Evolutionary conservation across 2,329 filamentous ascomycete genomes (phyloP).

Genomic region (Diaporthe vexans): DNA sequence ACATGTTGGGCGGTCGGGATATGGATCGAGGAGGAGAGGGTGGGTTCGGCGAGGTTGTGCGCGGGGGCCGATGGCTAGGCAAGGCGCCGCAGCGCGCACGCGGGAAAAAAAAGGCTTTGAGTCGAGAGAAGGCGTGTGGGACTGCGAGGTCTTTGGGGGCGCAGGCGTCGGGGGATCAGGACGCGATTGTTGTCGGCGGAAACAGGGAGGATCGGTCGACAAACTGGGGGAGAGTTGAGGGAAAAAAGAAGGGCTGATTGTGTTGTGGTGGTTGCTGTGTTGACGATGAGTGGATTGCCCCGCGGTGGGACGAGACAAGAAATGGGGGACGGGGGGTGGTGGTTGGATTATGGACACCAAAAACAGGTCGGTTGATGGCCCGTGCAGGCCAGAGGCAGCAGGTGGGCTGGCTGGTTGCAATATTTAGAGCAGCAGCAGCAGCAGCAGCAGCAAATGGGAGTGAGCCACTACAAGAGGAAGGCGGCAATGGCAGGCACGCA

Average conservation of each 20-base stretch:
- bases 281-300: constrained; percentile 30
- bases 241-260: constrained; percentile 7
- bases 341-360: background rate
- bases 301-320: constrained; percentile 32
- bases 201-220: background rate
- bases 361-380: constrained; percentile 6
- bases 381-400: constrained; percentile 22
- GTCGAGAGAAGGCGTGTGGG: constrained; percentile 31
- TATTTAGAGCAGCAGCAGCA: background rate
- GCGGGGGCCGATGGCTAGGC: constrained; percentile 36
- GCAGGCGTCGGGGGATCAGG: constrained; percentile 6
- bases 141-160: constrained; percentile 30
- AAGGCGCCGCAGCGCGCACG: constrained; percentile 42
- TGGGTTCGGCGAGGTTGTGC: constrained; percentile 28
- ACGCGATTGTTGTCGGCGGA: background rate
- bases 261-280: constrained; percentile 28
- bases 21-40: constrained; percentile 23
- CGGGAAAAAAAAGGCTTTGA: constrained; percentile 13
- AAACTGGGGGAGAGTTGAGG: background rate
- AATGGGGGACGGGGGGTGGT: constrained; percentile 5
- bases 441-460: background rate
- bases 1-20: constrained; percentile 69
- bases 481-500: constrained; percentile 10
- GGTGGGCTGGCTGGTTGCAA: constrained; percentile 6
- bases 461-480: background rate